A percentile compares a stretch with the other conserved stretches of the same genome.
Evolutionary conservation across 371 early-diverging fungal genomes (phyloP).

Genomic region (Smittium mucronatum): DNA sequence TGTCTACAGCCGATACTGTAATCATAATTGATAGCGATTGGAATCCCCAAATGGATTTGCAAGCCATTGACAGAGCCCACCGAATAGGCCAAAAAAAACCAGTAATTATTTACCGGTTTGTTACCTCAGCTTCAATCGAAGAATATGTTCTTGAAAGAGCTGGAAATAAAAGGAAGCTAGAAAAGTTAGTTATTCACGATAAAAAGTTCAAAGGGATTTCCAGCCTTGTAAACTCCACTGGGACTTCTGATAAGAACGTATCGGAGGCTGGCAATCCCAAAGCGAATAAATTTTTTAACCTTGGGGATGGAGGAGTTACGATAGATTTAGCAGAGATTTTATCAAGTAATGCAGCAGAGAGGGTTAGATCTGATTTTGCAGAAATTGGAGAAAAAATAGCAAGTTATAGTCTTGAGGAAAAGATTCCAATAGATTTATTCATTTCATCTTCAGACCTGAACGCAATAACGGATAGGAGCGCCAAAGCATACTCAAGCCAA

Average conservation of each 20-base stretch:
- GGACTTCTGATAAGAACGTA: background rate
- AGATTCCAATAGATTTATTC: slow-evolving; percentile 19
- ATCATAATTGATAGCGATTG: slow-evolving; percentile 88
- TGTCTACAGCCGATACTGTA: slow-evolving; percentile 90
- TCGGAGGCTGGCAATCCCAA: slow-evolving; percentile 7
- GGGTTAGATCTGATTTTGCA: slow-evolving; percentile 20
- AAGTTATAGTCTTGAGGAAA: slow-evolving; percentile 15
- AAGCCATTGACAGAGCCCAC: slow-evolving; percentile 95
- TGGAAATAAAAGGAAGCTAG: slow-evolving; percentile 71
- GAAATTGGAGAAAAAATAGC: slow-evolving; percentile 15
- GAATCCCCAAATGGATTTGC: slow-evolving; percentile 96
- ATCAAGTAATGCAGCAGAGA: slow-evolving; percentile 46
- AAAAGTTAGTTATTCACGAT: slow-evolving; percentile 77
- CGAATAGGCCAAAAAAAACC: slow-evolving; percentile 89
- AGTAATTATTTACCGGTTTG: slow-evolving; percentile 79
- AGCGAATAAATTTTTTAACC: background rate
- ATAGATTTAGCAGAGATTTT: slow-evolving; percentile 60
- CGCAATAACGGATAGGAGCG: slow-evolving; percentile 23
- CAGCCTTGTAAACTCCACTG: slow-evolving; percentile 20
- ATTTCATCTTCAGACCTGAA: slow-evolving; percentile 17
- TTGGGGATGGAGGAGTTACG: background rate
- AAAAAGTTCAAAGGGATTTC: slow-evolving; percentile 46
- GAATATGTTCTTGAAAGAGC: slow-evolving; percentile 63
- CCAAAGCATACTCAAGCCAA: slow-evolving; percentile 15
- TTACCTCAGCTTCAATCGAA: slow-evolving; percentile 77